A percentile compares a stretch with the other conserved stretches of the same genome.
Evolutionary conservation across 371 early-diverging fungal genomes (phyloP).

Genomic region (Actinomortierella ambigua): DNA sequence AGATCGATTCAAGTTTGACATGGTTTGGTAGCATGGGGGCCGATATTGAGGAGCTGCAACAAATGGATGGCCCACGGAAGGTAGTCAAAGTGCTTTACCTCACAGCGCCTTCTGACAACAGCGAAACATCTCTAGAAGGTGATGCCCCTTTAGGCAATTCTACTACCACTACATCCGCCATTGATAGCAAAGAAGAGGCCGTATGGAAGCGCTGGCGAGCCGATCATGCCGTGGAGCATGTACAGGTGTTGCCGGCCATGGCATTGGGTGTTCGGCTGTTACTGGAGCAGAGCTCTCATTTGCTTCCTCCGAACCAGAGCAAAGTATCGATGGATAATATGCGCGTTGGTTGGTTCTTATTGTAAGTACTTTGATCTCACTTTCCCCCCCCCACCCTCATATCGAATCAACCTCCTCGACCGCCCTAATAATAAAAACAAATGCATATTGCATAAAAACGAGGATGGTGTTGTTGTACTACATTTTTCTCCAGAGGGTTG

Average conservation of each 20-base stretch:
- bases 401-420: no score
- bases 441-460: no score
- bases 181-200: constrained; percentile 14
- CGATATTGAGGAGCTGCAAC: constrained; percentile 6
- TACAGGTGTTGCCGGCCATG: constrained; percentile 30
- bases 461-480: no score
- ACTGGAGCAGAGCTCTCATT: constrained; percentile 30
- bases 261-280: constrained; percentile 20
- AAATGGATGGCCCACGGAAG: neutral
- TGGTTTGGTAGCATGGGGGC: constrained; percentile 26
- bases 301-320: constrained; percentile 22
- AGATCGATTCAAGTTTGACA: constrained; percentile 8
- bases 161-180: neutral
- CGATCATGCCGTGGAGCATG: constrained; percentile 36
- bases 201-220: constrained; percentile 41
- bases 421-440: no score
- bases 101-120: constrained; percentile 7
- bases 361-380: no score
- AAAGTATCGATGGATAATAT: constrained; percentile 36
- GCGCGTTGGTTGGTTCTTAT: constrained; percentile 24
- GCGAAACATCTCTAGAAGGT: neutral
- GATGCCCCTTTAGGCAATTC: neutral
- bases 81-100: constrained; percentile 38
- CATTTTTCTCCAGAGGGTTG: no score
- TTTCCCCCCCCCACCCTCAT: no score